Base-by-base conservation (phyloP, 305 asterid genomes). In the Fraxinus albicans region DNA sequence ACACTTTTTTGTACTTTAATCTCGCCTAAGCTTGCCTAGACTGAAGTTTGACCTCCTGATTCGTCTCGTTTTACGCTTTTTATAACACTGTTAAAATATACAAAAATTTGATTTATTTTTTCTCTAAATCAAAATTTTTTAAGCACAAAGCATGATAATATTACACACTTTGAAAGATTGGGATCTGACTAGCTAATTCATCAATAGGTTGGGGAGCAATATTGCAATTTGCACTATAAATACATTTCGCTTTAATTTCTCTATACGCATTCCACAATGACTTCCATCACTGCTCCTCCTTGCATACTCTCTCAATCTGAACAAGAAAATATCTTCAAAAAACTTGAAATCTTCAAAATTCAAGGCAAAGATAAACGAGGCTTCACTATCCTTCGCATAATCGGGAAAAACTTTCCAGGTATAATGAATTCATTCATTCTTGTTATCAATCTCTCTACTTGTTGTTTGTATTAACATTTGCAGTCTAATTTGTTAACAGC, bases 401-500 rank as follows among this genome's bases (percentile, higher is more conserved):
- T 91, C 83, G 99, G 91, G 8, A 94, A 95, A 74, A 84, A 60
- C 93, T 93, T 94, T 73, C 97, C 96, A 0, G 97, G 99, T 94
- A 44, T 12, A 44, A 12, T 44, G 90, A 80, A 60, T 79, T 50
- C 8, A 40, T 6, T 23, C 25, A 10, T 12, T 44, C 55, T 44
- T 44, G 55, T 44, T 44, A 4, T 25, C 25, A 0, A 0, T 7
- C 1, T 34, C 0, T 42, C 8, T 7, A 12, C 27, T 80, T 31
- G n/a, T 27, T 12, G n/a, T n/a, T 21, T 74, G 27, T 36, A 6
- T 47, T 77, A 3, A 77, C n/a, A 3, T 42, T 78, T 55, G 25
- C 38, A 33, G 21, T 25, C 0, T 50, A 29, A 67, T 27, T 19
- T 35, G 19, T 29, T 58, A 53, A 80, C 82, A 91, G 98, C 95